Conservation (phyloP, 306 rosid species). For the Vigna angularis region DNA sequence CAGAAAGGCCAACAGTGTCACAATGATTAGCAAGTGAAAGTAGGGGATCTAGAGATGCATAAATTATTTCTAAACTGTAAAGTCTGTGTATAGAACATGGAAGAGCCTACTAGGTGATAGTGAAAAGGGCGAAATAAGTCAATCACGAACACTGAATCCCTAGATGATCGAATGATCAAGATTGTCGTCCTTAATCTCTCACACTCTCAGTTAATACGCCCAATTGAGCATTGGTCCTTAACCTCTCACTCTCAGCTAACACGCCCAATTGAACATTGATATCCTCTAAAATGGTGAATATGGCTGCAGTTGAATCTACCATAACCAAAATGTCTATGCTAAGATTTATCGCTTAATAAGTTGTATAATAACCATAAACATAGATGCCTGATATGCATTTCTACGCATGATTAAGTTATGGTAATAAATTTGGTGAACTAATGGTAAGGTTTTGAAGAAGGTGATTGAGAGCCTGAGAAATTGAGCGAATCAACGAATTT, state of each 20-base stretch:
- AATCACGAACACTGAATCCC: slow-evolving; percentile 13
- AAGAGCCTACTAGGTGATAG: slow-evolving; percentile 3
- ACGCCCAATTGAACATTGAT: slow-evolving; percentile 5
- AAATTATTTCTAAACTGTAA: slow-evolving; percentile 25
- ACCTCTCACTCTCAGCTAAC: slow-evolving; percentile 9
- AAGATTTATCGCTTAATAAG: not conserved
- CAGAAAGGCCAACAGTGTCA: slow-evolving; percentile 8
- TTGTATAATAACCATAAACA: not conserved
- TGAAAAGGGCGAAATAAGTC: slow-evolving; percentile 8
- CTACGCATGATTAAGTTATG: not conserved
- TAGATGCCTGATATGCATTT: not conserved
- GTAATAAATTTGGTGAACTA: slow-evolving; percentile 27
- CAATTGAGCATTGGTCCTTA: not conserved
- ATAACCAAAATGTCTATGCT: not conserved
- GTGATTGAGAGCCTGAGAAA: not conserved
- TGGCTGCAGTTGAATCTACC: not conserved
- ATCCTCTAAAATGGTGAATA: not conserved
- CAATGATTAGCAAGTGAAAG: slow-evolving; percentile 11
- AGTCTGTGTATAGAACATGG: not conserved
- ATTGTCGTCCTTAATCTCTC: slow-evolving; percentile 20
- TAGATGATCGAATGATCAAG: not conserved
- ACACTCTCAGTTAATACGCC: not conserved
- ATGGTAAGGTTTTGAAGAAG: slow-evolving; percentile 26
- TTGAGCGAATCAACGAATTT: not conserved
- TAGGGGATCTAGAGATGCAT: slow-evolving; percentile 22